Evolutionary conservation across 1,139 yeast species (phyloP).

Genomic region (Pichia sp.): DNA sequence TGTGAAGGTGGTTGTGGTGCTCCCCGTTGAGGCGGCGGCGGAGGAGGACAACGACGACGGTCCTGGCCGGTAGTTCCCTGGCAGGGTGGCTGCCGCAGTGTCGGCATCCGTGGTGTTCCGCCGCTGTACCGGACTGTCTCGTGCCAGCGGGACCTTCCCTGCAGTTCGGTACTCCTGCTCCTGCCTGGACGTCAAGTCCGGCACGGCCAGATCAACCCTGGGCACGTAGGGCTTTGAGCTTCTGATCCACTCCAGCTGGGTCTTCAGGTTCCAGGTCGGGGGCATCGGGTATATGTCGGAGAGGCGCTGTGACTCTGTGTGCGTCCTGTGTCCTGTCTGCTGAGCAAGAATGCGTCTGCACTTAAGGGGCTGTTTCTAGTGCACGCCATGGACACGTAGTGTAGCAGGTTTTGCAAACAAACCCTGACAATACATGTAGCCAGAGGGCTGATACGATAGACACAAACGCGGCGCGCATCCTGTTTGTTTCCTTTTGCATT

Average conservation of each 20-base stretch:
- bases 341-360: too few species aligned
- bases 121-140: not conserved
- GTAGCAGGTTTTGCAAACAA: too few species aligned
- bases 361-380: too few species aligned
- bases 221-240: conserved; percentile 14
- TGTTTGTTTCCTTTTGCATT: too few species aligned
- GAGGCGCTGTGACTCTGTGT: too few species aligned
- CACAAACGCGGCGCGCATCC: too few species aligned
- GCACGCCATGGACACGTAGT: too few species aligned
- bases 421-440: too few species aligned
- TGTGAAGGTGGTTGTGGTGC: not conserved
- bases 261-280: conserved; percentile 13
- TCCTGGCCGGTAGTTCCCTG: too few species aligned
- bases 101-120: not conserved
- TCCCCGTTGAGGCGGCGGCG: not conserved
- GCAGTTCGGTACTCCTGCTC: not conserved
- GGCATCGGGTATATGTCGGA: conserved; percentile 8
- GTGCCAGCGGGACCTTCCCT: not conserved
- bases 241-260: conserved; percentile 15
- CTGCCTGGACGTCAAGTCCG: conserved; percentile 14
- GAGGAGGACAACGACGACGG: not conserved
- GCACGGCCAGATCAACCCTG: conserved; percentile 2
- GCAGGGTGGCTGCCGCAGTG: not conserved
- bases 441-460: too few species aligned
- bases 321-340: too few species aligned